A percentile compares a stretch with the other conserved stretches of the same genome.
Conservation (phyloP, 139 green algal species). For the Picochlorum costavermella region DNA sequence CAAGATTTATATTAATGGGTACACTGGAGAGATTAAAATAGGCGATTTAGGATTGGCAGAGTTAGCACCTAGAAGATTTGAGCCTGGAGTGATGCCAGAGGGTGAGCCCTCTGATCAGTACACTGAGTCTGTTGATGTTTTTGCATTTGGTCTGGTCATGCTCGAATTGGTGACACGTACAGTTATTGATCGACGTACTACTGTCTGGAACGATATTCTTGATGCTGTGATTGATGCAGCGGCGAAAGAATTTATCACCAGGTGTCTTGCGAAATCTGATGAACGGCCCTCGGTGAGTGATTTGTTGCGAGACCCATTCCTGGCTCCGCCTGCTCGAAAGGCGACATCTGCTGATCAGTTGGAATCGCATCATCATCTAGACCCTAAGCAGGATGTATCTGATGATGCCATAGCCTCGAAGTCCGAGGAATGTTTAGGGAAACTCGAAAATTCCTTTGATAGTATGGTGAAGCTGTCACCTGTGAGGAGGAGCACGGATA, state of each 20-base stretch:
- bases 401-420: background rate
- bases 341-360: background rate
- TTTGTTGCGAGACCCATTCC: constrained; percentile 80
- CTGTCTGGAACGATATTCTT: constrained; percentile 40
- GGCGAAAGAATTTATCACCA: constrained; percentile 61
- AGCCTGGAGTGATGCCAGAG: constrained; percentile 37
- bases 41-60: constrained; percentile 82
- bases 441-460: background rate
- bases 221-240: constrained; percentile 60
- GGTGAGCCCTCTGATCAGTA: constrained; percentile 39
- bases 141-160: constrained; percentile 93
- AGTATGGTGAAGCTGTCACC: background rate
- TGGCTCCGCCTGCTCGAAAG: constrained; percentile 12
- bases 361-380: background rate
- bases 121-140: constrained; percentile 76
- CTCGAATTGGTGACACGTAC: constrained; percentile 91
- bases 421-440: background rate
- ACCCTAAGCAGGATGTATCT: no score
- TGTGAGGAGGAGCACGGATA: background rate
- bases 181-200: constrained; percentile 45
- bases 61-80: constrained; percentile 63
- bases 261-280: constrained; percentile 59
- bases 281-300: constrained; percentile 57
- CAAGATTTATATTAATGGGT: constrained; percentile 90
- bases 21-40: constrained; percentile 91